Base-by-base conservation (phyloP, 352 stramenopile genomes). In the Phytophthora nicotianae region DNA sequence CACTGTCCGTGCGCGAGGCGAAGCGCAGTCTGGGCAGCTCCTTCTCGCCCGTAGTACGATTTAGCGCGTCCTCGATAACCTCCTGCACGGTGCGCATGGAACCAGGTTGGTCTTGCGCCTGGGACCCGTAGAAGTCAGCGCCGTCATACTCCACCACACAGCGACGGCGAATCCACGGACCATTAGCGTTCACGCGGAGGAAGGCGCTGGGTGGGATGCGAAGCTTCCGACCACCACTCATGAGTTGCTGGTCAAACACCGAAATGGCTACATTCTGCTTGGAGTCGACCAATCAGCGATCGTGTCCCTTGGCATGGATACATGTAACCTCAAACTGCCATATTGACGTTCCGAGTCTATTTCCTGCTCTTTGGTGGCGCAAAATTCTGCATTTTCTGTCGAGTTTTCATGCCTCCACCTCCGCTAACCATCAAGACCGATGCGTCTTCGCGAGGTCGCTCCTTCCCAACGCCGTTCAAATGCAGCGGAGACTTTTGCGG, bases 1-100 rank as follows among this genome's bases (percentile, higher is more conserved):
- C 93, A 8, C 84, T 79, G 78, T 99, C 96, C 0, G 96, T 99
- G 21, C 96, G 84, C 21, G 89, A 93, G 16, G 93, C 90, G 53
- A 85, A 95, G 17, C 93, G 78, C 20, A 98, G 74, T 50, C 86
- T 83, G 10, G 68, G 38, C 19, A 74, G 51, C 17, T 95, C 49
- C 13, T 29, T 62, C 61, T 93, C 83, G 61, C 83, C 74, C 11
- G 89, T 93, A 19, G 85, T 91, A 9, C 86, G 83, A 5, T 61
- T 37, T 29, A 95, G 57, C 20, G 82, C 81, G 54, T 93, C 72
- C 46, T 95, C 86, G 48, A 96, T 78, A 38, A 60, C 64, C 50
- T 87, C 72, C 58, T 97, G 86, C 32, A 94, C 81, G 0, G 85
- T 94, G 11, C 79, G 73, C 65, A 83, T 77, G 17, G 33, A 27